phyloP scores from a whole-genome alignment of 371 early-diverging fungal species.

The Racocetra persica region DNA sequence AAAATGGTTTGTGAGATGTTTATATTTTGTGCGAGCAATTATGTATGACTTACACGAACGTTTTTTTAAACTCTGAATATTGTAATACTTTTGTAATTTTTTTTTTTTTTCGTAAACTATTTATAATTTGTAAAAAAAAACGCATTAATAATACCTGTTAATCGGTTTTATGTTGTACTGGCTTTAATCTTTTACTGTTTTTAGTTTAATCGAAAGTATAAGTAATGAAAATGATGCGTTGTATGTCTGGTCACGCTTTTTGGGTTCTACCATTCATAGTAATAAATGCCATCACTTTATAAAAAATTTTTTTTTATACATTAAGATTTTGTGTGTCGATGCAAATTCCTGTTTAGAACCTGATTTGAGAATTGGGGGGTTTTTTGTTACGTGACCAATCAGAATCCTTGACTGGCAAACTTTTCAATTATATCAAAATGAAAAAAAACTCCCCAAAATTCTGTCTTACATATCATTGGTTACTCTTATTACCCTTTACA shows the following conservation, averaged over 20 bases:
- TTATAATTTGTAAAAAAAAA: not conserved
- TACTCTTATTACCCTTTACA: slow-evolving; percentile 20
- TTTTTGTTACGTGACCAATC: slow-evolving; percentile 20
- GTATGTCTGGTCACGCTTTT: too few species aligned
- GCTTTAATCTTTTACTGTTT: slow-evolving; percentile 24
- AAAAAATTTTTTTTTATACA: slow-evolving; percentile 5
- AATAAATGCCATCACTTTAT: not conserved
- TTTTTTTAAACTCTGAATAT: not conserved
- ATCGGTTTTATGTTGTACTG: slow-evolving; percentile 1
- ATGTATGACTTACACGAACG: slow-evolving; percentile 7
- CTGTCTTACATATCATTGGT: slow-evolving; percentile 11
- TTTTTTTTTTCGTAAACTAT: not conserved
- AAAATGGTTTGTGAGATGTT: not conserved
- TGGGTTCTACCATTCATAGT: not conserved
- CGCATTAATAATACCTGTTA: not conserved
- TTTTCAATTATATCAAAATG: not conserved
- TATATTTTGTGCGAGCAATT: not conserved
- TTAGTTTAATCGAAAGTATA: slow-evolving; percentile 1
- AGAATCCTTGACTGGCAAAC: not conserved
- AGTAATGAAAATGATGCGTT: too few species aligned
- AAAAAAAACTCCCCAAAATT: not conserved
- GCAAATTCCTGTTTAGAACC: slow-evolving; percentile 20
- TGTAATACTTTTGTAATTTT: slow-evolving; percentile 4
- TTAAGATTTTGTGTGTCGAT: slow-evolving; percentile 6
- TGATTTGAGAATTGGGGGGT: slow-evolving; percentile 23